Evolutionary conservation across 2,329 filamentous ascomycete genomes (phyloP), one percentile per base, ranked within the genome.

Genomic region (Huntiella savannae): DNA sequence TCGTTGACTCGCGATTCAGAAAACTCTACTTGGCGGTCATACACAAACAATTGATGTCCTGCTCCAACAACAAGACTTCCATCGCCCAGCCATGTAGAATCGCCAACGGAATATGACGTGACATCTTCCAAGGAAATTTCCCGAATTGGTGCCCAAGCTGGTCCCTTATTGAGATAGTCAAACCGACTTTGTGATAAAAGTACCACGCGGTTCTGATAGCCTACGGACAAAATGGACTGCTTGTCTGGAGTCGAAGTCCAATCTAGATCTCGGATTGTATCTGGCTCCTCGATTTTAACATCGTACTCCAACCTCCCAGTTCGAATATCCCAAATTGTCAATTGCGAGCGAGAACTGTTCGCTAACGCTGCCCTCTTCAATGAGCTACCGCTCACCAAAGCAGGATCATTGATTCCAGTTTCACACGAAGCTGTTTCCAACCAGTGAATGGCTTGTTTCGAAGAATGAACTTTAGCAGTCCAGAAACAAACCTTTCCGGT

Each of bases 181-280:
- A 91, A 95, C 10, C 87, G 80, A 63, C 93, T 77, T 57, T 95
- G 86, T 4, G 82, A 79, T 19, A 94, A 71, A 2, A 95, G 68
- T 28, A 92, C 63, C 4, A 95, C 79, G 48, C 81, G 76, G 52
- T 87, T 82, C n/a, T 80, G 79, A 56, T 94, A 94, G 0, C 87
- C 86, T n/a, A 95, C 83, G 1, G 87, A 84, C 15, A 95, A 67
- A 47, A 95, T 86, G 1, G 83, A 88, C 56, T 94, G 85, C 42
- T 77, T 77, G 58, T 93, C 84, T 0, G 85, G 85, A 0, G 87
- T 94, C 3, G 83, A 88, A 1, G 86, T 88, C 88, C 88, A 95
- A 59, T 94, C 86, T 10, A 95, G 71, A 59, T 94, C 87, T 52
- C 80, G 77, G 36, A 95, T 85, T 4, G 70, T 72, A 54, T 91